Base-by-base conservation (phyloP, 441 rosid genomes). In the Aquilaria agallochum region DNA sequence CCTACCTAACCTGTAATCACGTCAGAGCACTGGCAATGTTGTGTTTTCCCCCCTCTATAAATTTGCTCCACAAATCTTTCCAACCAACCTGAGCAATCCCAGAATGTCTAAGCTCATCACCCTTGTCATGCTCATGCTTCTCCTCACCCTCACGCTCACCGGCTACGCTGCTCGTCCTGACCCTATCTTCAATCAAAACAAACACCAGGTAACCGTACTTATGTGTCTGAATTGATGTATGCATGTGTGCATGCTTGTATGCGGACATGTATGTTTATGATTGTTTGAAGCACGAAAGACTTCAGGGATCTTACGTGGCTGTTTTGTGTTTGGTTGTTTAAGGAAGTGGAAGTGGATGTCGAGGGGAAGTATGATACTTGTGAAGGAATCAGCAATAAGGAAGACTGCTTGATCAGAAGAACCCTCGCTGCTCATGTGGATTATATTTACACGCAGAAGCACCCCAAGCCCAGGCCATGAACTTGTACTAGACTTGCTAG, bases 391-490 rank as follows among this genome's bases (percentile, higher is more conserved):
- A 66, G 55, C 9, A 50, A 60, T 60, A 73, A 59, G 5, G 79
- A 65, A 40, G 45, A 40, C 5, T 75, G 85, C 67, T 69, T 78
- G 72, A 65, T 11, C 20, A 68, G 72, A 44, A 66, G 60, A 59
- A 71, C 74, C 9, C 55, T 62, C 12, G 66, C 45, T 13, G 78
- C 76, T 73, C 78, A 72, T 46, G 8, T 66, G 31, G 85, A 72
- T 64, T 75, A 80, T 50, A 75, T 80, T 36, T 75, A 77, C 45
- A 77, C 85, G 3, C 80, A 72, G 67, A 36, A 46, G 4, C 42
- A 55, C 13, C 45, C 45, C 45, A 40, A 40, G 45, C 2, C 45
- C 45, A 40, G 9, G 12, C 71, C 77, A 46, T 61, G 69, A 72
- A n/a, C 50, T 20, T n/a, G 12, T 40, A 7, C 45, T 40, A 40